phyloP scores from a whole-genome alignment of 345 rosid genomes.

The Ailanthus altissimus region DNA sequence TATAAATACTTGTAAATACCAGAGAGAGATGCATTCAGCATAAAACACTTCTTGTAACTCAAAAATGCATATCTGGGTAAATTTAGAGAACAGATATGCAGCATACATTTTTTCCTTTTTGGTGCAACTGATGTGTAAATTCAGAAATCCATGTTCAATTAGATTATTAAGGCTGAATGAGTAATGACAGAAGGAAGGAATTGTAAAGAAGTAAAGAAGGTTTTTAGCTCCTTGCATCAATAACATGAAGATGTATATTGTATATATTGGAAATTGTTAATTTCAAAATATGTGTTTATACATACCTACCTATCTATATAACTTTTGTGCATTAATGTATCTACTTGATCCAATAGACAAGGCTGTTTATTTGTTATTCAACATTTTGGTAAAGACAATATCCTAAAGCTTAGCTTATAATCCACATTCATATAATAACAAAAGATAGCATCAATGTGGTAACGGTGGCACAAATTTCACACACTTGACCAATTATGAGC shows the following conservation, averaged over 20 bases:
- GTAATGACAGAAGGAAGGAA: not conserved
- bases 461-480: not conserved
- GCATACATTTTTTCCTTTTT: not conserved
- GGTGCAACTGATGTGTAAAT: not conserved
- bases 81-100: too few species aligned
- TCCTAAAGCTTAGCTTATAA: not conserved
- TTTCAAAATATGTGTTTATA: not conserved
- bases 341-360: not conserved
- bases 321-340: not conserved
- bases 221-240: not conserved
- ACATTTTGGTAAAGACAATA: not conserved
- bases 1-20: too few species aligned
- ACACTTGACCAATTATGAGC: not conserved
- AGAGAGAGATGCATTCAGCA: too few species aligned
- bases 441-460: not conserved
- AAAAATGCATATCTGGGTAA: too few species aligned
- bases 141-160: too few species aligned
- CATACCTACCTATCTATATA: not conserved
- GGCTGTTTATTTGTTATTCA: not conserved
- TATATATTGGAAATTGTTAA: not conserved
- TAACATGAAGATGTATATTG: not conserved
- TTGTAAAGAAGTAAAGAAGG: not conserved
- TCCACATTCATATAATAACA: conserved; percentile 3
- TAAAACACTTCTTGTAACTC: too few species aligned
- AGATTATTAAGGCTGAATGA: not conserved